Evolutionary conservation across 1,284 basidiomycete genomes (phyloP).

Genomic region (Bondarzewia mesenterica): DNA sequence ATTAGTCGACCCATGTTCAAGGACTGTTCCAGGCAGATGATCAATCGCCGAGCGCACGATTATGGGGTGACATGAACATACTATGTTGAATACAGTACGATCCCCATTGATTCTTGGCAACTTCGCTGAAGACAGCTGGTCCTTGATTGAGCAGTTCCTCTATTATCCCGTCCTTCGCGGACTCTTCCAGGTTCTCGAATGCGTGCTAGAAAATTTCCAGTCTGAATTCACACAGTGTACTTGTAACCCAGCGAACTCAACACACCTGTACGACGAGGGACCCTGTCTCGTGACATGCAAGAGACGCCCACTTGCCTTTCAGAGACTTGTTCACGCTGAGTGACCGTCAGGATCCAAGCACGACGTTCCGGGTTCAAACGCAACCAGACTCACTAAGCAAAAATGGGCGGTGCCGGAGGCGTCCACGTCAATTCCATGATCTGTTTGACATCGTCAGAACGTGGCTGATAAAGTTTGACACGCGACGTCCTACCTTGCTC

Average conservation of each 20-base stretch:
- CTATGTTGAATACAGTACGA: constrained; percentile 79
- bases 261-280: constrained; percentile 73
- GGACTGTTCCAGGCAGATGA: too few species aligned
- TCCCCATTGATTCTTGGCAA: constrained; percentile 81
- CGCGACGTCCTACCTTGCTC: constrained; percentile 64
- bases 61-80: constrained; percentile 19
- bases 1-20: constrained; percentile 70
- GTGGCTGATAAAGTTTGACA: not conserved
- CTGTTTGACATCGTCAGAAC: constrained; percentile 24
- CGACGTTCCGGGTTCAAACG: constrained; percentile 2
- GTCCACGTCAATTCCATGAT: constrained; percentile 83
- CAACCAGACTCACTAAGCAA: constrained; percentile 54
- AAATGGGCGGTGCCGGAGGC: constrained; percentile 74
- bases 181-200: constrained; percentile 77
- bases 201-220: constrained; percentile 49
- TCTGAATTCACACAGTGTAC: constrained; percentile 4
- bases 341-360: constrained; percentile 6
- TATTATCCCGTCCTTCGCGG: constrained; percentile 74
- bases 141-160: constrained; percentile 73
- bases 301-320: constrained; percentile 77
- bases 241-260: not conserved
- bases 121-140: constrained; percentile 54
- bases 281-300: constrained; percentile 83
- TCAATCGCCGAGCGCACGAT: constrained; percentile 1
- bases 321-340: constrained; percentile 72